phyloP scores from a whole-genome alignment of 371 early-diverging fungal species.

The Rhizopus stolonifer region DNA sequence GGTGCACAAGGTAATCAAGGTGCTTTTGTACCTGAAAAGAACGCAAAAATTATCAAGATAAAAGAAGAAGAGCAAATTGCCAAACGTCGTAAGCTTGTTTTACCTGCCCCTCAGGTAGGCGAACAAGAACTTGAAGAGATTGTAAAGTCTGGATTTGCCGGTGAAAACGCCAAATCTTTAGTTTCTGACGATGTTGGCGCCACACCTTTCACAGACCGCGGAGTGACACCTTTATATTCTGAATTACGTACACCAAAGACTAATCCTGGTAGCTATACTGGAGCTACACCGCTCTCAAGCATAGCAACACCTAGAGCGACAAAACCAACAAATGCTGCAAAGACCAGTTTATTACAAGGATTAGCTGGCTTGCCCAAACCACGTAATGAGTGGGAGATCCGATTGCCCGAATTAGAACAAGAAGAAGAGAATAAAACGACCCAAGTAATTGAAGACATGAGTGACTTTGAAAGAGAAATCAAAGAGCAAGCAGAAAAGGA shows the following conservation, averaged over 20 bases:
- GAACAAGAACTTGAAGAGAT: slow-evolving; percentile 91
- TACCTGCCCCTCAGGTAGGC: slow-evolving; percentile 92
- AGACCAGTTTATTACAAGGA: slow-evolving; percentile 50
- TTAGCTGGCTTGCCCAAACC: slow-evolving; percentile 82
- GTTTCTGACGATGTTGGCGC: slow-evolving; percentile 66
- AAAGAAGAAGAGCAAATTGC: slow-evolving; percentile 72
- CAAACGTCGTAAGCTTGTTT: slow-evolving; percentile 74
- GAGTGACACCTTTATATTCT: slow-evolving; percentile 1
- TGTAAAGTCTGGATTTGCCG: slow-evolving; percentile 84
- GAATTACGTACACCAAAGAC: slow-evolving; percentile 6
- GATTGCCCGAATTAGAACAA: slow-evolving; percentile 71
- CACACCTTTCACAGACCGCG: slow-evolving; percentile 32
- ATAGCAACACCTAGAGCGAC: slow-evolving; percentile 55
- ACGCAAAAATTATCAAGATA: slow-evolving; percentile 58
- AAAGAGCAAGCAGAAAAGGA: slow-evolving; percentile 39
- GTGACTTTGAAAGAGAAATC: slow-evolving; percentile 62
- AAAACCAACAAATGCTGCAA: slow-evolving; percentile 43
- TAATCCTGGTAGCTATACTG: slow-evolving; percentile 15
- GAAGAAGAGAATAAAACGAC: slow-evolving; percentile 33
- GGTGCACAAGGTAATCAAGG: slow-evolving; percentile 48
- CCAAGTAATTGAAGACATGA: slow-evolving; percentile 58
- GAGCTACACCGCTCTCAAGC: slow-evolving; percentile 61
- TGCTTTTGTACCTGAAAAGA: slow-evolving; percentile 55
- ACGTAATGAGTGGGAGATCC: slow-evolving; percentile 92
- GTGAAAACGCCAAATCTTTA: slow-evolving; percentile 73